phyloP scores from a whole-genome alignment of 441 rosid genomes.

The Eutrema salsugineum region DNA sequence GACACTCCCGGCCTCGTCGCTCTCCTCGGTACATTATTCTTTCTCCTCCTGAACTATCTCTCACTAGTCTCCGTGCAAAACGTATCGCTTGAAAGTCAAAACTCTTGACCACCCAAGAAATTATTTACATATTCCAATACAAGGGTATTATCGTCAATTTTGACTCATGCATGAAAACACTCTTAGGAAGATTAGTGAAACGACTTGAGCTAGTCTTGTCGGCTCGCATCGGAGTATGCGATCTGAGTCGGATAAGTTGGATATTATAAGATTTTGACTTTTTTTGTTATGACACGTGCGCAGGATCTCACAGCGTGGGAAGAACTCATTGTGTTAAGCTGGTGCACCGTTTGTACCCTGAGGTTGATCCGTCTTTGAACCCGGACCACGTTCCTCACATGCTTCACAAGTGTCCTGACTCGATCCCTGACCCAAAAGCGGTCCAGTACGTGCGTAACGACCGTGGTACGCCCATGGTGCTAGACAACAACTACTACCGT shows the following conservation, averaged over 20 bases:
- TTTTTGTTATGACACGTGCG: conserved; percentile 8
- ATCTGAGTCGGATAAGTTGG: not conserved
- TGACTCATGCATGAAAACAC: not conserved
- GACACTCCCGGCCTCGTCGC: conserved; percentile 84
- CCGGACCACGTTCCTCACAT: conserved; percentile 83
- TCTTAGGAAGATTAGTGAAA: not conserved
- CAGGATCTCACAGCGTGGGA: conserved; percentile 95
- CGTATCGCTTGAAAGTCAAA: not conserved
- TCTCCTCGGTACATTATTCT: conserved; percentile 55
- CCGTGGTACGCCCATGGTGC: conserved; percentile 87
- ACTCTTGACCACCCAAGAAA: not conserved
- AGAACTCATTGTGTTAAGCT: conserved; percentile 94
- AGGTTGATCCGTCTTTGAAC: conserved; percentile 76
- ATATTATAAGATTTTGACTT: conserved; percentile 13
- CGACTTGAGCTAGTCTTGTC: not conserved
- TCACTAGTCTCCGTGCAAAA: not conserved
- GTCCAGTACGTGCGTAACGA: conserved; percentile 98
- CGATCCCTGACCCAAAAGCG: conserved; percentile 93
- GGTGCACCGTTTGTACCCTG: conserved; percentile 92
- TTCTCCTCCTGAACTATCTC: not conserved
- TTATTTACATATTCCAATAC: not conserved
- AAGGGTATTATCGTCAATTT: not conserved
- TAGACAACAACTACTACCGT: conserved; percentile 96
- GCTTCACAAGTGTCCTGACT: conserved; percentile 88
- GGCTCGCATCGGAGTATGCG: not conserved